Evolutionary conservation across 176 grass and related monocot genomes (phyloP).

Genomic region (Zea luxurians): DNA sequence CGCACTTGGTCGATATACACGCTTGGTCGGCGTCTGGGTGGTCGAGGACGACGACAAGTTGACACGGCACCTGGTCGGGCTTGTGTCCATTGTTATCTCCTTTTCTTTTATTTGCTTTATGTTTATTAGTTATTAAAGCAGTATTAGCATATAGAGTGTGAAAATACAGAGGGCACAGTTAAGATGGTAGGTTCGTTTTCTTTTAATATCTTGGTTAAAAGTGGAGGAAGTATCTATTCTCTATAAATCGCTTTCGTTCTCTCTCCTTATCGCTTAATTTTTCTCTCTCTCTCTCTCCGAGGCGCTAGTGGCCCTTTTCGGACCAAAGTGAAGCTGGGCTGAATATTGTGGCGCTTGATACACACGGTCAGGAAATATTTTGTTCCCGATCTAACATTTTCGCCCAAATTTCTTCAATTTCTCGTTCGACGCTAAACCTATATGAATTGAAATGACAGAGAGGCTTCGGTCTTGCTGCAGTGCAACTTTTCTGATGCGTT

Average conservation of each 20-base stretch:
- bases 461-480: neutral
- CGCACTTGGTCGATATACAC: neutral
- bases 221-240: neutral
- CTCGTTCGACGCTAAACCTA: neutral
- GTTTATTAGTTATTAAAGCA: neutral
- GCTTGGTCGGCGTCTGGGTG: neutral
- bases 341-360: neutral
- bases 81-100: too few relatives aligned
- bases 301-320: neutral
- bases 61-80: too few relatives aligned
- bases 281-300: neutral
- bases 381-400: neutral
- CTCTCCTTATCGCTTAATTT: neutral
- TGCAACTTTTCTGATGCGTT: neutral
- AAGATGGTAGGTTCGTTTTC: neutral
- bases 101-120: too few relatives aligned
- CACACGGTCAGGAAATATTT: neutral
- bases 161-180: neutral
- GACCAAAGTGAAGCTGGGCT: slow-evolving; percentile 12
- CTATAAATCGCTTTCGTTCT: neutral
- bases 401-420: too few relatives aligned
- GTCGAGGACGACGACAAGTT: neutral
- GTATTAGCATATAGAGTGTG: neutral
- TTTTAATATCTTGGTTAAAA: neutral
- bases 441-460: neutral